A percentile compares a stretch with the other conserved stretches of the same genome.
Evolutionary conservation across 164 flowering plant species (phyloP).

Genomic region (Umbilicus rupestris): DNA sequence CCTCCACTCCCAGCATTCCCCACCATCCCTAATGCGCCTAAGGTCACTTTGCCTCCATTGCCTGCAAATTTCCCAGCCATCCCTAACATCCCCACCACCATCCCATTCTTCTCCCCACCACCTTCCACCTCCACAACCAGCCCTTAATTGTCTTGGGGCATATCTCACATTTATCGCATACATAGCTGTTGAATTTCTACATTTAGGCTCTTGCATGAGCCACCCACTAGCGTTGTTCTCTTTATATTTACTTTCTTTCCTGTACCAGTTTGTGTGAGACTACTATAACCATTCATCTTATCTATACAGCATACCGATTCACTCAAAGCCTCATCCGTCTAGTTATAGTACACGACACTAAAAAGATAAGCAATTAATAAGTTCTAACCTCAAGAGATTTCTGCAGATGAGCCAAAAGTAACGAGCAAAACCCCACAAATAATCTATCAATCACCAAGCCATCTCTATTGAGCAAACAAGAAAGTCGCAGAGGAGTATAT

Average conservation of each 20-base stretch:
- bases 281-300: background rate
- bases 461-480: background rate
- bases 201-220: background rate
- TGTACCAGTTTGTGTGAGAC: background rate
- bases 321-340: background rate
- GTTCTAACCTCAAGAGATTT: too few relatives aligned
- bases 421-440: background rate
- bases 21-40: background rate
- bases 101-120: conserved; percentile 4
- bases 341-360: background rate
- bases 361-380: background rate
- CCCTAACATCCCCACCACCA: conserved; percentile 2
- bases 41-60: conserved; percentile 1
- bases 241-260: background rate
- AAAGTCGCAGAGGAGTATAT: background rate
- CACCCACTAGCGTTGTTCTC: background rate
- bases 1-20: background rate
- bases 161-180: background rate
- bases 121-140: conserved; percentile 9
- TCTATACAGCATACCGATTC: background rate
- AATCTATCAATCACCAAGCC: background rate
- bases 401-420: too few relatives aligned
- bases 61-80: conserved; percentile 3
- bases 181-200: background rate
- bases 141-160: background rate